phyloP scores from a whole-genome alignment of 345 rosid genomes.

The Populus euphratica region DNA sequence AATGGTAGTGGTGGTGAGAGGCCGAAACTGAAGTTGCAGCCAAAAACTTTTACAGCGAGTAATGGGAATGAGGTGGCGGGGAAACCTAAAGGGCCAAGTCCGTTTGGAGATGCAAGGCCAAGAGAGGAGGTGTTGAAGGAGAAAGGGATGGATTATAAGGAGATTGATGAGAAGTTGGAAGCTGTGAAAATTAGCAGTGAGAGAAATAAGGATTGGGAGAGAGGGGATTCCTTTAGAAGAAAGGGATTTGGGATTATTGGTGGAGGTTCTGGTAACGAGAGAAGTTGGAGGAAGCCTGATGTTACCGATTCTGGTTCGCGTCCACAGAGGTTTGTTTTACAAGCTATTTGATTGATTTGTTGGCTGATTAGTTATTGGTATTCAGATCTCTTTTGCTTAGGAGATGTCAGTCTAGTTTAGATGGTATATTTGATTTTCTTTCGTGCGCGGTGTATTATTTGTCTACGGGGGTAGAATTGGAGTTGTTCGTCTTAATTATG shows the following conservation, averaged over 20 bases:
- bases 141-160: conserved; percentile 89
- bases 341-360: not conserved
- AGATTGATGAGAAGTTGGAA: conserved; percentile 85
- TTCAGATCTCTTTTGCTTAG: not conserved
- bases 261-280: conserved; percentile 20
- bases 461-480: not conserved
- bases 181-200: conserved; percentile 35
- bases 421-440: not conserved
- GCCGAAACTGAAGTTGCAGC: conserved; percentile 81
- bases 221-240: conserved; percentile 38
- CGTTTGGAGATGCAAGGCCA: conserved; percentile 91
- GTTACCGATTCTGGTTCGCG: conserved; percentile 12
- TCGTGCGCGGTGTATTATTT: not conserved
- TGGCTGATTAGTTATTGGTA: not conserved
- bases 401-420: not conserved
- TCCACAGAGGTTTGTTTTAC: conserved; percentile 30
- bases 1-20: conserved; percentile 30
- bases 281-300: conserved; percentile 60
- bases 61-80: conserved; percentile 23
- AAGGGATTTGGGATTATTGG: conserved; percentile 43
- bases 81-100: conserved; percentile 65
- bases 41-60: conserved; percentile 51
- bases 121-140: conserved; percentile 92
- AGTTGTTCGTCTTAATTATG: not conserved
- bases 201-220: conserved; percentile 41